Percentiles rank a stretch among this genome's conserved stretches.
Conservation (phyloP, 768 basidiomycete species). For the Cystobasidium tubakii region DNA sequence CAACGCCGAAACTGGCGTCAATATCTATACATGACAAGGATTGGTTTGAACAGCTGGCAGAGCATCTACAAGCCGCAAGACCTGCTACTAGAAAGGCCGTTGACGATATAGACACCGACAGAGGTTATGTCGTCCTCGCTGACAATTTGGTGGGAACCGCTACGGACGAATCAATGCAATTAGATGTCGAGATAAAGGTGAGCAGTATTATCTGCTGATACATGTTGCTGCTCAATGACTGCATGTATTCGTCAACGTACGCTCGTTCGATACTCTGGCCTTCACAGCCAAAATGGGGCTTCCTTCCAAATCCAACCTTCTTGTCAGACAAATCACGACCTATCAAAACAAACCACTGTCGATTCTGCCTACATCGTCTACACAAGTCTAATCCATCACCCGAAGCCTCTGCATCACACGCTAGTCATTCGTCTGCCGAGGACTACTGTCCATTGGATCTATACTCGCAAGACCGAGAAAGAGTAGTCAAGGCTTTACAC, state of each 20-base stretch:
- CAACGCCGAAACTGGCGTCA: slow-evolving; percentile 22
- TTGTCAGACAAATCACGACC: slow-evolving; percentile 59
- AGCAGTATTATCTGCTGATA: slow-evolving; percentile 10
- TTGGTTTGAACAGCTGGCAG: slow-evolving; percentile 62
- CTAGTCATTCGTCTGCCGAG: background rate
- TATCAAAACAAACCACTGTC: slow-evolving; percentile 68
- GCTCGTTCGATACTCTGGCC: no score
- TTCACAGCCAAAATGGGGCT: slow-evolving; percentile 96
- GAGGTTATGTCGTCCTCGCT: slow-evolving; percentile 63
- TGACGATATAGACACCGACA: slow-evolving; percentile 59
- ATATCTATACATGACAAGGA: slow-evolving; percentile 44
- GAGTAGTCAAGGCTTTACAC: slow-evolving; percentile 62
- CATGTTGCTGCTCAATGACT: no score
- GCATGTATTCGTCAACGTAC: no score
- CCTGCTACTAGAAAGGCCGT: slow-evolving; percentile 57
- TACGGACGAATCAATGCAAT: slow-evolving; percentile 49
- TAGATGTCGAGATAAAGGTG: slow-evolving; percentile 90
- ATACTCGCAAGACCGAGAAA: slow-evolving; percentile 63
- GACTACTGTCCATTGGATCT: slow-evolving; percentile 85
- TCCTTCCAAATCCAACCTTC: slow-evolving; percentile 63
- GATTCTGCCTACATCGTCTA: slow-evolving; percentile 83
- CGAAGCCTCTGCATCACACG: background rate
- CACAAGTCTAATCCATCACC: slow-evolving; percentile 52
- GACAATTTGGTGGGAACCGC: slow-evolving; percentile 69
- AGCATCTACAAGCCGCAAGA: slow-evolving; percentile 54